A percentile compares a stretch with the other conserved stretches of the same genome.
Evolutionary conservation across 2,329 filamentous ascomycete genomes (phyloP).

Genomic region (Mariannaea elegans): DNA sequence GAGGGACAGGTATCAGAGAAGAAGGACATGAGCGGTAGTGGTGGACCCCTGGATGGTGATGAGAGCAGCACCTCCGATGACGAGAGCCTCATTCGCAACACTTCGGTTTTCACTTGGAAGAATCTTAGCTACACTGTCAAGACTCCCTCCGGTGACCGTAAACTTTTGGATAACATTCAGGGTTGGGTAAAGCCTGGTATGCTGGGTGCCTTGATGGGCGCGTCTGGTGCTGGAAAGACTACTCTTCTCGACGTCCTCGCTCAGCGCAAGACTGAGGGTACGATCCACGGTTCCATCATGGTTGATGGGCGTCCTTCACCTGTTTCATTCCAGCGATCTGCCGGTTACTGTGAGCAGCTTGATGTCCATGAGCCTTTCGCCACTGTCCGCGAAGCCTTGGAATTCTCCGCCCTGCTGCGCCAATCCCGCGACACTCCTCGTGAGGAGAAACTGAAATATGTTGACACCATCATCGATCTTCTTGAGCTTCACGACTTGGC

Average conservation of each 20-base stretch:
- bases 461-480: constrained; percentile 79
- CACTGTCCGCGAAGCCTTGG: constrained; percentile 79
- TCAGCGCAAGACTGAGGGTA: constrained; percentile 80
- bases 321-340: constrained; percentile 79
- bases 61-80: constrained; percentile 36
- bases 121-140: constrained; percentile 76
- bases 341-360: constrained; percentile 83
- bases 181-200: constrained; percentile 87
- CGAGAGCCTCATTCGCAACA: constrained; percentile 65
- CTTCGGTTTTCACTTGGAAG: constrained; percentile 78
- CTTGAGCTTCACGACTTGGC: constrained; percentile 59
- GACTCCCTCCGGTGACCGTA: constrained; percentile 67
- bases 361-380: constrained; percentile 78
- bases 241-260: constrained; percentile 85
- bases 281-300: constrained; percentile 77
- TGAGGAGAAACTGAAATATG: constrained; percentile 78
- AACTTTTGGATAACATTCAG: constrained; percentile 80
- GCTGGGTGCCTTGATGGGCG: constrained; percentile 81
- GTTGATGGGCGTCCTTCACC: constrained; percentile 79
- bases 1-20: constrained; percentile 53
- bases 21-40: constrained; percentile 11
- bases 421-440: constrained; percentile 71
- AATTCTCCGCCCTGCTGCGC: constrained; percentile 77
- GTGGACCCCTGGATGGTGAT: constrained; percentile 24
- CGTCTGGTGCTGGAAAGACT: constrained; percentile 85